phyloP scores from a whole-genome alignment of 345 rosid species.

The Eucalyptus marginata region DNA sequence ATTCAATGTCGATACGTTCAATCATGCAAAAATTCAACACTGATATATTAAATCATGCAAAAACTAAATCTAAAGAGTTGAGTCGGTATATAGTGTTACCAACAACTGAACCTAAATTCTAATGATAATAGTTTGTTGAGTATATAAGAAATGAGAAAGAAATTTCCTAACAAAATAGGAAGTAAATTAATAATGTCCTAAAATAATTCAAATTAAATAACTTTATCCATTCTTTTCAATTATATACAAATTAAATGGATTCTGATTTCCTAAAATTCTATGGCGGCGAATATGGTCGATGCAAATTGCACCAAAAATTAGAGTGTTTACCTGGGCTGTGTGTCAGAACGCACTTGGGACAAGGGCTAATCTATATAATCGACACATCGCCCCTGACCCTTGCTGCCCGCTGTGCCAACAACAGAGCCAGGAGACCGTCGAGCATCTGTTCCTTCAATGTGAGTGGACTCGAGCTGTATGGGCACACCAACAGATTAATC shows the following conservation, averaged over 20 bases:
- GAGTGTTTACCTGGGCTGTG: too few species aligned
- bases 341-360: too few species aligned
- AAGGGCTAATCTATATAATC: too few species aligned
- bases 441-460: too few species aligned
- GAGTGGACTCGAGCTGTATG: too few species aligned
- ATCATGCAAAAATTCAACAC: not conserved
- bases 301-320: too few species aligned
- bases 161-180: not conserved
- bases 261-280: too few species aligned
- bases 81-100: not conserved
- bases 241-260: not conserved
- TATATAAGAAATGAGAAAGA: not conserved
- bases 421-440: too few species aligned
- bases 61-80: not conserved
- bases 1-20: not conserved
- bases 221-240: not conserved
- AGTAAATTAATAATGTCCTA: not conserved
- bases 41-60: not conserved
- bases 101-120: not conserved
- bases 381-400: too few species aligned
- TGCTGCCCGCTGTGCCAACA: too few species aligned
- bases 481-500: too few species aligned
- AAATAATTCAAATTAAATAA: not conserved
- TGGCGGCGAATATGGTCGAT: too few species aligned
- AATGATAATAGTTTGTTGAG: not conserved